Base-by-base conservation (phyloP, 1,139 yeast species). In the Taphrina sp. region DNA sequence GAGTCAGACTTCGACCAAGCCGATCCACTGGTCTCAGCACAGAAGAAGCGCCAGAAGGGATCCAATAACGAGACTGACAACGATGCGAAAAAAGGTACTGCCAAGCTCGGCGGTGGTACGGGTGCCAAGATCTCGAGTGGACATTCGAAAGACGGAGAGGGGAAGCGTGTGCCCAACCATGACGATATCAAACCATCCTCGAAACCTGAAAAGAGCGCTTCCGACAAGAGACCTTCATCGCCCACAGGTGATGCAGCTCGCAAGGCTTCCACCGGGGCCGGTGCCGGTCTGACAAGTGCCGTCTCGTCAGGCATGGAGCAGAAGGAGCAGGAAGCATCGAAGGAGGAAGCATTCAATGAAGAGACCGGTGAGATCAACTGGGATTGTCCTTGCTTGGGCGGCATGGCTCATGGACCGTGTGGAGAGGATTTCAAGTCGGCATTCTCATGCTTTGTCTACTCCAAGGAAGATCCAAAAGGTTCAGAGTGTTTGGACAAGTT, bases 381-480 rank as follows among this genome's bases (percentile, higher is more conserved):
- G 99, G 98, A 94, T 68, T 94, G 99, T 70, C 96, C 98, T n/a
- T 94, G 99, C 73, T 76, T 94, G 59, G 98, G 98, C 38, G 98
- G 98, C 52, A 92, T 58, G 59, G 61, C 60, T 4, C 59, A 61
- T 26, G 95, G 95, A 0, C 94, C 95, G 60, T 86, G 95, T 72
- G 95, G 95, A 59, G 94, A 85, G 69, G 94, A 86, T 68, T 86
- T 86, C 73, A 90, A 92, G 75, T 92, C 81, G 58, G 97, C 98
- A 0, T 94, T 94, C 69, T 79, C 96, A 7, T 94, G 99, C 71
- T 94, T 94, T 67, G 92, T 94, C 36, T 90, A 85, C 75, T 89
- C 97, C 10, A 89, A 85, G 68, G 84, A 86, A 58, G 99, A 92
- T 68, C 97, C 97, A 67, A 92, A 92, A 75, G 98, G 98, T 57